Conservation (phyloP, 2,329 filamentous ascomycete species). For the Aphanoascus verrucosus region DNA sequence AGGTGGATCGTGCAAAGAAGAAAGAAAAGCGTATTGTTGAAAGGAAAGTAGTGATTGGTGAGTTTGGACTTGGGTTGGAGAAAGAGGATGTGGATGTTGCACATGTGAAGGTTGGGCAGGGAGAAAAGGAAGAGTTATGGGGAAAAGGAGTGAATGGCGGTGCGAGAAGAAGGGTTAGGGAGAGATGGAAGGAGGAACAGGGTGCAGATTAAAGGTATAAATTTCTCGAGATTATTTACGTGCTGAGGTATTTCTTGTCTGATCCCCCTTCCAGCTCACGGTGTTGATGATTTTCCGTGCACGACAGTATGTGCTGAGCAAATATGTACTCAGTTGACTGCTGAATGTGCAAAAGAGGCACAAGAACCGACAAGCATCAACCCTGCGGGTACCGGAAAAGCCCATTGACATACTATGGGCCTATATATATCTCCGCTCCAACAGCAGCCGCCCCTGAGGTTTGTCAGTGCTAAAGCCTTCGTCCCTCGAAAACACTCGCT, state of each 20-base stretch:
- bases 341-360: background rate
- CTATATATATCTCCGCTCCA: conserved; percentile 17
- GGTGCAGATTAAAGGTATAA: background rate
- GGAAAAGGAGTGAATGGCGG: conserved; percentile 33
- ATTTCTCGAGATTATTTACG: conserved; percentile 9
- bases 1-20: conserved; percentile 31
- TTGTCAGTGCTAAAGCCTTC: conserved; percentile 33
- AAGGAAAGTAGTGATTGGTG: conserved; percentile 26
- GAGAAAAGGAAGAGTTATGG: conserved; percentile 30
- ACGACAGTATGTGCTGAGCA: background rate
- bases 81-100: background rate
- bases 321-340: background rate
- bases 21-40: conserved; percentile 32
- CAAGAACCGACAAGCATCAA: background rate
- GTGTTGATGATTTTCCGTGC: background rate
- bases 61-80: conserved; percentile 11
- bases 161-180: conserved; percentile 31
- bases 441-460: conserved; percentile 29
- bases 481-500: conserved; percentile 60
- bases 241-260: background rate
- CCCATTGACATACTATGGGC: background rate
- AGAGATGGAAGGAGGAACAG: conserved; percentile 28
- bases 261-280: too few species aligned
- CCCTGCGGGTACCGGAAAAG: background rate
- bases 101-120: background rate